Percentiles rank a stretch among this genome's conserved stretches.
These are phyloP conservation scores for Euptelea pleiosperma DNA, from an alignment of 164 flowering plant genomes.

Conservation along the genomic window DNA sequence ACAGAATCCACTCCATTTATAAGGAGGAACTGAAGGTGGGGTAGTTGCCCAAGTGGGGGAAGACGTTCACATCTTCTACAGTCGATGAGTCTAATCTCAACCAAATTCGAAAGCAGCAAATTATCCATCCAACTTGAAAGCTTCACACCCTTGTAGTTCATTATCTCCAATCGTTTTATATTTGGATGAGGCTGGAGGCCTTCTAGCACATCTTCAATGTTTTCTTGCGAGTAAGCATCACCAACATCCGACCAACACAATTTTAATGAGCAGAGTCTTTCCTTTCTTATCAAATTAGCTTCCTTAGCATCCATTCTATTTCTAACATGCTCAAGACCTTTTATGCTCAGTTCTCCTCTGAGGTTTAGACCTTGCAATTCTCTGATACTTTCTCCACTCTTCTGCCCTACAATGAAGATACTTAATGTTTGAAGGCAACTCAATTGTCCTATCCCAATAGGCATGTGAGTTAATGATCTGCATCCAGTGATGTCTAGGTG, in stretches of 20 bases:
- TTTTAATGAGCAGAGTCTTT: not conserved
- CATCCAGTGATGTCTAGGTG: conserved; percentile 3
- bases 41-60: not conserved
- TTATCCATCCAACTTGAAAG: conserved; percentile 3
- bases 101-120: not conserved
- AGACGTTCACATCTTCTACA: not conserved
- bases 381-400: not conserved
- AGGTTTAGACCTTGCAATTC: not conserved
- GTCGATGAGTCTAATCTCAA: not conserved
- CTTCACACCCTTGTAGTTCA: not conserved
- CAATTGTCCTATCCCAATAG: not conserved
- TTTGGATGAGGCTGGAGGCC: no score
- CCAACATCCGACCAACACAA: not conserved
- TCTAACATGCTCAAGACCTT: not conserved
- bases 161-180: not conserved
- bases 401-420: not conserved
- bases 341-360: no score
- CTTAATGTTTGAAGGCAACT: conserved; percentile 3
- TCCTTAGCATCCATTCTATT: not conserved
- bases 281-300: conserved; percentile 3
- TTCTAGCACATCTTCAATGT: not conserved
- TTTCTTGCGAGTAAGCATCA: not conserved
- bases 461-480: not conserved
- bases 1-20: conserved; percentile 2
- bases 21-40: not conserved